Evolutionary conservation across 2,329 filamentous ascomycete species (phyloP).

Genomic region (Hypocreales sp.): DNA sequence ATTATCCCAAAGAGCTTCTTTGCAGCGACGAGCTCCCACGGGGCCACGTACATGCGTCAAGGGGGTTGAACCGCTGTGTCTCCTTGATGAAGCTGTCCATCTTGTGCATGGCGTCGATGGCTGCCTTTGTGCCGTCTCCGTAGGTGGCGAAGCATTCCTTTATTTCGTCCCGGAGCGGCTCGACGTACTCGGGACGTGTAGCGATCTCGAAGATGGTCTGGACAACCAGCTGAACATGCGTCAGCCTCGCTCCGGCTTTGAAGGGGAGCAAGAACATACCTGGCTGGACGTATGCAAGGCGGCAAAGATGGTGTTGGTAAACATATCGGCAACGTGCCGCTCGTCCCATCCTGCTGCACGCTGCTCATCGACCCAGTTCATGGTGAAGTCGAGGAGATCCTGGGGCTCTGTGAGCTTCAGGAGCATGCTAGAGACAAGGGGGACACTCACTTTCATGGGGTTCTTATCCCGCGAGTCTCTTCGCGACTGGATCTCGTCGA

Average conservation of each 20-base stretch:
- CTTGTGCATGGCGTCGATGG: constrained; percentile 4
- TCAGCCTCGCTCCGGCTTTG: background rate
- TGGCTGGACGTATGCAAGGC: constrained; percentile 6
- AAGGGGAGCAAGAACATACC: constrained; percentile 1
- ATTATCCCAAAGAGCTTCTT: background rate
- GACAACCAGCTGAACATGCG: background rate
- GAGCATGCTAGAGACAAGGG: background rate
- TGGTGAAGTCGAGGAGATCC: constrained; percentile 5
- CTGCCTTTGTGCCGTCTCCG: constrained; percentile 3
- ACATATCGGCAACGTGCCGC: constrained; percentile 3
- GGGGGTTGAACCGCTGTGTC: constrained; percentile 5
- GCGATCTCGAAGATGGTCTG: constrained; percentile 6
- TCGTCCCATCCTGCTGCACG: constrained; percentile 1
- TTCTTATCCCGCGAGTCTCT: constrained; percentile 1
- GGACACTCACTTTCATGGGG: constrained; percentile 3
- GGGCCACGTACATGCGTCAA: constrained; percentile 4
- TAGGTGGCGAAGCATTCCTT: constrained; percentile 2
- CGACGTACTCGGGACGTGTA: constrained; percentile 3
- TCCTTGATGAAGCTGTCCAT: constrained; percentile 8
- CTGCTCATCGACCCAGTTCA: constrained; percentile 4
- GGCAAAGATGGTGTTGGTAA: constrained; percentile 5
- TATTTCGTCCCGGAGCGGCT: constrained; percentile 4
- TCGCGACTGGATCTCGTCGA: constrained; percentile 3
- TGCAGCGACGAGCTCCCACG: too few relatives aligned
- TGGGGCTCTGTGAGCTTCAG: too few relatives aligned